Conservation (phyloP, 2,329 filamentous ascomycete species). For the Geosmithia morbida region DNA sequence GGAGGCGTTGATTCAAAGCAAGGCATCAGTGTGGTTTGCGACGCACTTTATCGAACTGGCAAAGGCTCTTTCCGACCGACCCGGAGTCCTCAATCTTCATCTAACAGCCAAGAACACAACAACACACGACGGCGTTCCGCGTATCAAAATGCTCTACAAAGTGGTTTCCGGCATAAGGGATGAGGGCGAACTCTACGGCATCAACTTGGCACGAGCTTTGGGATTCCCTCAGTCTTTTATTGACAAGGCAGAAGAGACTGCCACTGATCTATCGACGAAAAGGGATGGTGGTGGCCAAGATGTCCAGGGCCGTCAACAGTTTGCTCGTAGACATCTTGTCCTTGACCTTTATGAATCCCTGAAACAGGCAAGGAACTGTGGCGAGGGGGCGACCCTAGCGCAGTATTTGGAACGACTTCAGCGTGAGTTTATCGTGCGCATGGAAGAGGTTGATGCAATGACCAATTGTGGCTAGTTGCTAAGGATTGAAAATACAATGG, state of each 20-base stretch:
- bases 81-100: conserved; percentile 72
- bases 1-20: conserved; percentile 69
- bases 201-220: conserved; percentile 64
- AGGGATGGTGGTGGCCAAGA: conserved; percentile 42
- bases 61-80: conserved; percentile 56
- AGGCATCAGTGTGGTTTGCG: conserved; percentile 77
- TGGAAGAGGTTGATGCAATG: conserved; percentile 47
- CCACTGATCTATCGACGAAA: conserved; percentile 43
- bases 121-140: conserved; percentile 32
- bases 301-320: conserved; percentile 41
- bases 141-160: conserved; percentile 81
- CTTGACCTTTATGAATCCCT: conserved; percentile 61
- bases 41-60: conserved; percentile 85
- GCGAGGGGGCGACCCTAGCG: conserved; percentile 39
- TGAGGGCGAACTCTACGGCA: conserved; percentile 61
- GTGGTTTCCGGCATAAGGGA: conserved; percentile 56
- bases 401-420: conserved; percentile 29
- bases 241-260: conserved; percentile 51
- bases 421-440: conserved; percentile 57
- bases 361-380: conserved; percentile 48
- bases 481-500: neutral
- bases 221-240: conserved; percentile 57
- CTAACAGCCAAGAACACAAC: conserved; percentile 52
- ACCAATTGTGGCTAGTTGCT: conserved; percentile 1
- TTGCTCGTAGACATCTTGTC: conserved; percentile 57